Percentiles rank a stretch among this genome's conserved stretches.
Conservation (phyloP, 495 filamentous ascomycete species). For the Podospora tetraspora region DNA sequence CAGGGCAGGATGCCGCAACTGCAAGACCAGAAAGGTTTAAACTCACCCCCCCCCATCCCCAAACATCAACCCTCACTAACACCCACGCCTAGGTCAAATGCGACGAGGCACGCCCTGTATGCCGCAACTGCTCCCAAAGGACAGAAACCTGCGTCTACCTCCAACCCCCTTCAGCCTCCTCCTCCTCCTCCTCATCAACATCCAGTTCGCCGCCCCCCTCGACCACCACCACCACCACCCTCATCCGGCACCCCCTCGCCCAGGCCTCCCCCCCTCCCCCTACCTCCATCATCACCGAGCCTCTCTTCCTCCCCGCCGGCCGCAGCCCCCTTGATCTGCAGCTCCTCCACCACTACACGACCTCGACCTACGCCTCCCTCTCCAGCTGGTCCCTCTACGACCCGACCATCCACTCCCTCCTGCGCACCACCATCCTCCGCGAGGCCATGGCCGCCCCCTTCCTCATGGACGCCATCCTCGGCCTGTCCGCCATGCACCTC, state of each 20-base stretch:
- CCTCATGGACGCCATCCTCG: conserved; percentile 47
- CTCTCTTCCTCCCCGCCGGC: conserved; percentile 30
- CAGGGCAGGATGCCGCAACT: conserved; percentile 45
- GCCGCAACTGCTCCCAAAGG: conserved; percentile 41
- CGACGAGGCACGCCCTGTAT: conserved; percentile 46
- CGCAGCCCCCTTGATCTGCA: conserved; percentile 34
- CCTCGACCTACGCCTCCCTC: conserved; percentile 34
- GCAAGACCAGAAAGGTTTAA: conserved; percentile 38
- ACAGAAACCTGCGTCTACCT: conserved; percentile 42
- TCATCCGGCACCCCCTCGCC: conserved; percentile 11
- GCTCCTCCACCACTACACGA: conserved; percentile 42
- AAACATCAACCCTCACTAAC: conserved; percentile 2
- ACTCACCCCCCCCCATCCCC: not conserved
- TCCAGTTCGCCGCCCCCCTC: conserved; percentile 6
- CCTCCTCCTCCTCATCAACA: conserved; percentile 12
- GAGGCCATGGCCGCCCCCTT: conserved; percentile 45
- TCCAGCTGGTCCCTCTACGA: conserved; percentile 29
- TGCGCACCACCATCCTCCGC: conserved; percentile 41
- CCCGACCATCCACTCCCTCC: conserved; percentile 30
- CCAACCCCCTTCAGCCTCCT: conserved; percentile 3
- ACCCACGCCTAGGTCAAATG: conserved; percentile 34
- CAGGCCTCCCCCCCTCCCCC: not conserved
- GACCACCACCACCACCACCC: not conserved
- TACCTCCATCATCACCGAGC: conserved; percentile 26
- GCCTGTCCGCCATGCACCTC: conserved; percentile 39